Base-by-base conservation (phyloP, 495 filamentous ascomycete genomes). In the Aspergillus funiculosus region DNA sequence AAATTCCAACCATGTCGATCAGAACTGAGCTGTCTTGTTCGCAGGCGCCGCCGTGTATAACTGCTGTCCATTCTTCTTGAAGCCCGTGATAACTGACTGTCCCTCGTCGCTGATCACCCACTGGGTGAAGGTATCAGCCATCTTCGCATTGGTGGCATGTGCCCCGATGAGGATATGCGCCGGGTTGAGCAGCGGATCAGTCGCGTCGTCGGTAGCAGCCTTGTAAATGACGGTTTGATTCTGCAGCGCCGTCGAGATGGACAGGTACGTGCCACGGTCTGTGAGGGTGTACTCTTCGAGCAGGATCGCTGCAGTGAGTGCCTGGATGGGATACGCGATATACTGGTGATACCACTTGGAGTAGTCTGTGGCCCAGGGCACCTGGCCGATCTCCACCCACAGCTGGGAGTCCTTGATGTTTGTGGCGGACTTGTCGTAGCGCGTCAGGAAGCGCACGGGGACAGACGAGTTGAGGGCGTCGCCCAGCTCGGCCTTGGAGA, bases 311-410 rank as follows among this genome's bases (percentile, higher is more conserved):
- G 61, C 57, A 6, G 38, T 62, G 17, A 75, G 39, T 3, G 69
- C 67, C 48, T 70, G 61, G 30, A 69, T 52, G 0, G 70, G 72
- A 31, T 69, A 73, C 6, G 58, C 64, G 24, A 67, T 61, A 44
- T 61, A 72, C 48, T 65, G 62, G 48, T 75, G 68, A 42, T 73
- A 74, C 70, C 68, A 75, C n/a, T 56, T 63, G 1, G 71, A 68
- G 48, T 60, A 60, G 6, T 56, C 42, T 0, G 54, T 66, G 2
- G 67, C 65, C 67, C 67, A 71, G 10, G 68, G 70, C 7, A 67
- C 60, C 46, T 73, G 63, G 7, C 72, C 70, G 36, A 73, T 73
- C 1, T 43, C 44, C 24, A 67, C 54, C 67, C 69, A 75, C 10
- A 73, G 42, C 48, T 59, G 28, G 0, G 64, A 68, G n/a, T 73